Conservation (phyloP, 2,329 filamentous ascomycete species). For the Dactylellina cionopaga region DNA sequence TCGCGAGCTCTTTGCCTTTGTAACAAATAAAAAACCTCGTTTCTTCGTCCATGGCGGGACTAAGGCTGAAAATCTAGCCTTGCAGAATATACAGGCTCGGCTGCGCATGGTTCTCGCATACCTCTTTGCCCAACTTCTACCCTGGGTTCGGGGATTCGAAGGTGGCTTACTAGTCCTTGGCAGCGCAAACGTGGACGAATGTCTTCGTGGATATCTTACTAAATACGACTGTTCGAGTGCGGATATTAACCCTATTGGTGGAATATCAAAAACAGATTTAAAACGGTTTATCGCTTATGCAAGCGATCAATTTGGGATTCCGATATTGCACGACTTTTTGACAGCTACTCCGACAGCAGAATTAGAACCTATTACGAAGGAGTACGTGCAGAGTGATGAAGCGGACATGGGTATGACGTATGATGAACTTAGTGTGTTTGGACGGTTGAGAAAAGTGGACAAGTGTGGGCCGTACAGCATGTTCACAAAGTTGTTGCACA, state of each 20-base stretch:
- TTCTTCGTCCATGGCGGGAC: slow-evolving; percentile 72
- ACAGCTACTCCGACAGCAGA: slow-evolving; percentile 72
- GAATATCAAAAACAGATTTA: slow-evolving; percentile 72
- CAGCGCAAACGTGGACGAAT: slow-evolving; percentile 73
- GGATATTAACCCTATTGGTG: slow-evolving; percentile 73
- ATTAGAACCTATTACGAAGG: slow-evolving; percentile 63
- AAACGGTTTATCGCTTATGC: slow-evolving; percentile 78
- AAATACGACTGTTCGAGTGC: slow-evolving; percentile 73
- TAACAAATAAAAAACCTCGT: slow-evolving; percentile 61
- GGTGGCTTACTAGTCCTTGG: slow-evolving; percentile 74
- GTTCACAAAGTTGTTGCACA: slow-evolving; percentile 64
- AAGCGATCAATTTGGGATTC: slow-evolving; percentile 68
- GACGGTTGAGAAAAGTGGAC: slow-evolving; percentile 63
- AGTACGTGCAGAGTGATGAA: slow-evolving; percentile 64
- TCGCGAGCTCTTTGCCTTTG: slow-evolving; percentile 69
- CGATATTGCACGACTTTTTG: slow-evolving; percentile 74
- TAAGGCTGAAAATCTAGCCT: slow-evolving; percentile 70
- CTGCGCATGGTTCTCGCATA: slow-evolving; percentile 74
- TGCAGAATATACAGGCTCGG: slow-evolving; percentile 76
- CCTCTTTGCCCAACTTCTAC: slow-evolving; percentile 71
- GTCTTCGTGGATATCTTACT: slow-evolving; percentile 69
- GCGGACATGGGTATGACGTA: slow-evolving; percentile 68
- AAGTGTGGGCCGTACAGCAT: slow-evolving; percentile 65
- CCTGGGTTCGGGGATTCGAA: slow-evolving; percentile 68
- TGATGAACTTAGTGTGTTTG: slow-evolving; percentile 63